Evolutionary conservation across 1,284 basidiomycete species (phyloP).

Genomic region (Calocybe gambosa): DNA sequence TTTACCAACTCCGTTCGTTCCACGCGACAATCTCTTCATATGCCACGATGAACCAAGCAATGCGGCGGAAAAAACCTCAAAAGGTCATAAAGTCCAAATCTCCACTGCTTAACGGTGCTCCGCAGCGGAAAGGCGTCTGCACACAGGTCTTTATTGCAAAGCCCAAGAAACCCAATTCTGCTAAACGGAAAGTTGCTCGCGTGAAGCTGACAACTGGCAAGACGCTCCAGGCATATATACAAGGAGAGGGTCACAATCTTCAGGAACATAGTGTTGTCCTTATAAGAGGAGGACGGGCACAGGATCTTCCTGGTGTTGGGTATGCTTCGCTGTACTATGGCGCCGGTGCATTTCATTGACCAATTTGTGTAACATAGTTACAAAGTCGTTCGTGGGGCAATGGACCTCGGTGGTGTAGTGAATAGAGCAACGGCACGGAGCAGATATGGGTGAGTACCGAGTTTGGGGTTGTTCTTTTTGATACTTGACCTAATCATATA

Average conservation of each 20-base stretch:
- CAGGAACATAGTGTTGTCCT: slow-evolving; percentile 98
- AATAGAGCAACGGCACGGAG: slow-evolving; percentile 79
- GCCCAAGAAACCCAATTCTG: slow-evolving; percentile 99
- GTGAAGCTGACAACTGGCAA: slow-evolving; percentile 92
- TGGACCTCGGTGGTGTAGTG: slow-evolving; percentile 90
- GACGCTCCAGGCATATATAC: slow-evolving; percentile 90
- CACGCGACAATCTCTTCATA: slow-evolving; percentile 53
- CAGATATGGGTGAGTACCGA: slow-evolving; percentile 89
- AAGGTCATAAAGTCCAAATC: slow-evolving; percentile 54
- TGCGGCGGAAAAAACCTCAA: slow-evolving; percentile 53
- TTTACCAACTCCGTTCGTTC: slow-evolving; percentile 46
- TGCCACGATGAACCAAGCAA: slow-evolving; percentile 80
- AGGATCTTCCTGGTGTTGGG: slow-evolving; percentile 97
- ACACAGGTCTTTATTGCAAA: slow-evolving; percentile 79
- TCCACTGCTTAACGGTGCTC: slow-evolving; percentile 72
- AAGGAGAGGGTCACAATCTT: slow-evolving; percentile 96
- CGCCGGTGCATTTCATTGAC: neutral
- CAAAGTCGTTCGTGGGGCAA: slow-evolving; percentile 89
- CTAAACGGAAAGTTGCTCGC: slow-evolving; percentile 94
- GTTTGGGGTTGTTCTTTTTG: neutral
- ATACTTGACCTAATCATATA: neutral
- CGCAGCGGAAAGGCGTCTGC: slow-evolving; percentile 89
- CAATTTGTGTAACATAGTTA: slow-evolving; percentile 51
- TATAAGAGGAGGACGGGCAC: slow-evolving; percentile 89
- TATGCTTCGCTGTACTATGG: slow-evolving; percentile 36